Evolutionary conservation across 2,329 filamentous ascomycete genomes (phyloP).

Genomic region (Diaporthe ampelina): DNA sequence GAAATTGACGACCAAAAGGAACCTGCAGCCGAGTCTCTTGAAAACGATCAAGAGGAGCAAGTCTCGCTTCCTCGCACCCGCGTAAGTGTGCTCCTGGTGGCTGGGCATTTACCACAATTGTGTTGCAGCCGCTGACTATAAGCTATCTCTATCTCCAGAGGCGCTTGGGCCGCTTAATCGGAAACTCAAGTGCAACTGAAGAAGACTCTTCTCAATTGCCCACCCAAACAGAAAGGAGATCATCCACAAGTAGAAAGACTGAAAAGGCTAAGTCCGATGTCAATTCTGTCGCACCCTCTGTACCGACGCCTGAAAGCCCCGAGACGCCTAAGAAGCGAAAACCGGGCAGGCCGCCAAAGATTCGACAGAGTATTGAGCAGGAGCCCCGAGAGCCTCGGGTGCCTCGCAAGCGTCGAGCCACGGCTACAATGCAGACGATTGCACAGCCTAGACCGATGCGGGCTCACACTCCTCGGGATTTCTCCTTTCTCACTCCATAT

Average conservation of each 20-base stretch:
- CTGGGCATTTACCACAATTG: not conserved
- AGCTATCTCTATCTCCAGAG: conserved; percentile 27
- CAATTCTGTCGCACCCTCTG: not conserved
- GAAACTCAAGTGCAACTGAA: conserved; percentile 30
- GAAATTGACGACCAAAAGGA: not conserved
- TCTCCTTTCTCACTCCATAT: conserved; percentile 39
- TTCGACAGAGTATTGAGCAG: conserved; percentile 38
- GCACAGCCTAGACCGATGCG: conserved; percentile 37
- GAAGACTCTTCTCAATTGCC: conserved; percentile 29
- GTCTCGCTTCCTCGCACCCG: conserved; percentile 29
- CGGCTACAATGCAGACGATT: conserved; percentile 1
- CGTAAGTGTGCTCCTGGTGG: conserved; percentile 16
- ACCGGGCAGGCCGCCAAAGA: conserved; percentile 39
- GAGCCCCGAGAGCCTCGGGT: conserved; percentile 37
- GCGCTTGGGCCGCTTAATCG: conserved; percentile 35
- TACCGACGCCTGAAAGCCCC: conserved; percentile 12
- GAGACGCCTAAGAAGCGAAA: conserved; percentile 39
- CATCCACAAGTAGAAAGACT: conserved; percentile 28
- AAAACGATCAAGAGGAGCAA: conserved; percentile 1
- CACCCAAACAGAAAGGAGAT: conserved; percentile 28
- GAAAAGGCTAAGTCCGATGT: conserved; percentile 35
- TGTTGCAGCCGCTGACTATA: conserved; percentile 24
- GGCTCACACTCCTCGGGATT: conserved; percentile 33
- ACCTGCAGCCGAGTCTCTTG: not conserved
- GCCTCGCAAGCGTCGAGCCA: conserved; percentile 28